Evolutionary conservation across 1,284 basidiomycete species (phyloP).

Genomic region (Pascua sp.): DNA sequence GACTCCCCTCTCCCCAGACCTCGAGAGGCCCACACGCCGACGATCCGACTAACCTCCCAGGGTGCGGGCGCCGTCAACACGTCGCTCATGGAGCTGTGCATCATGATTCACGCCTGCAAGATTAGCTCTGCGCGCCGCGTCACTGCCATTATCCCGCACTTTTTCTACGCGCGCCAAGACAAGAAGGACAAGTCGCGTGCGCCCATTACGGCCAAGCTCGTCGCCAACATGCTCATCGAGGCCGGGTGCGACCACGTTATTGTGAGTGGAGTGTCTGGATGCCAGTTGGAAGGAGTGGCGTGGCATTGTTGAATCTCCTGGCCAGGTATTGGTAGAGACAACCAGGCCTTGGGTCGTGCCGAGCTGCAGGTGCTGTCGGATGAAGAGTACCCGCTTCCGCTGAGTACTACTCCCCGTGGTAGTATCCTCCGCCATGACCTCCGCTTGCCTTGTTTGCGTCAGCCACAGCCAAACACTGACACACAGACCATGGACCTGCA

Average conservation of each 20-base stretch:
- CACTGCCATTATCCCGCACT: constrained; percentile 91
- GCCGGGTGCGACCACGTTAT: constrained; percentile 98
- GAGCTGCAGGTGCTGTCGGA: no score
- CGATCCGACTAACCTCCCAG: constrained; percentile 17
- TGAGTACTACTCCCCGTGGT: not conserved
- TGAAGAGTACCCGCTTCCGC: not conserved
- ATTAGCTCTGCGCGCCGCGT: constrained; percentile 93
- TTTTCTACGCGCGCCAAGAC: constrained; percentile 94
- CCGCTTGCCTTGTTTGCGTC: no score
- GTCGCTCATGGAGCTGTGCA: constrained; percentile 91
- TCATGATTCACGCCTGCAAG: constrained; percentile 99
- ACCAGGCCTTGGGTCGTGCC: not conserved
- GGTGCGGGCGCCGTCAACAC: constrained; percentile 64
- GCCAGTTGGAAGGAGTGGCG: not conserved
- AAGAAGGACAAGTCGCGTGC: constrained; percentile 99
- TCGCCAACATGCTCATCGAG: constrained; percentile 98
- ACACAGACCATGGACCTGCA: constrained; percentile 93
- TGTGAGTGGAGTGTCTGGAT: constrained; percentile 57
- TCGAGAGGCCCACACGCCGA: no score
- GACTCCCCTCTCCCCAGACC: not conserved
- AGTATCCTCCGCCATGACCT: not conserved
- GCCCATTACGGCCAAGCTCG: constrained; percentile 96
- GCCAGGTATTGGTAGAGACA: not conserved
- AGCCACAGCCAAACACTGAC: not conserved
- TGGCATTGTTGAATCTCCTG: not conserved